Evolutionary conservation across 164 flowering plant species (phyloP).

Genomic region (Buxus sempervirens): DNA sequence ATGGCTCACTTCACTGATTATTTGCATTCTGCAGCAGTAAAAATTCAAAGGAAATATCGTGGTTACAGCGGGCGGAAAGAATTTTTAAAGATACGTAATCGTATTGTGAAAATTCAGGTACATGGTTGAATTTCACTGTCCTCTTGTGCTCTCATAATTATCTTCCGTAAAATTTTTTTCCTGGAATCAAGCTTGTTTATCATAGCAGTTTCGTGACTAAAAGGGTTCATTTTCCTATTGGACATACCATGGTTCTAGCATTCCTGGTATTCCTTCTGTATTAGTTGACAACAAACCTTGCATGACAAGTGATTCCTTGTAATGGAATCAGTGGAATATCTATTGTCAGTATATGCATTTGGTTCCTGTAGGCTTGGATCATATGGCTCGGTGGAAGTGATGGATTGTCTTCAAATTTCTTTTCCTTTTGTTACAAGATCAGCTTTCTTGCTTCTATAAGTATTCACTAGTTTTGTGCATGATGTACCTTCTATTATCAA

Average conservation of each 20-base stretch:
- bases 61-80: conserved; percentile 70
- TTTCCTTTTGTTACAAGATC: no score
- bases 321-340: no score
- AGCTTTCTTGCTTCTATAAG: no score
- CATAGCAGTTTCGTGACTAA: background rate
- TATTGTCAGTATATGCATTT: no score
- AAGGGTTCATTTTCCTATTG: background rate
- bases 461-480: background rate
- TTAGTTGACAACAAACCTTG: no score
- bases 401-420: no score
- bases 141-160: background rate
- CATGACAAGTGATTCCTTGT: no score
- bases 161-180: no score
- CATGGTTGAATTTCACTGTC: background rate
- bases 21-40: conserved; percentile 55
- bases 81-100: conserved; percentile 49
- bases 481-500: no score
- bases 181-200: no score
- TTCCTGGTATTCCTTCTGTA: background rate
- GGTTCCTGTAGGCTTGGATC: no score
- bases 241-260: background rate
- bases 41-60: conserved; percentile 67
- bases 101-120: conserved; percentile 77
- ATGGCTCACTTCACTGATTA: conserved; percentile 41
- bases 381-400: no score